Base-by-base conservation (phyloP, 768 basidiomycete genomes). In the Termitomyces sp. region DNA sequence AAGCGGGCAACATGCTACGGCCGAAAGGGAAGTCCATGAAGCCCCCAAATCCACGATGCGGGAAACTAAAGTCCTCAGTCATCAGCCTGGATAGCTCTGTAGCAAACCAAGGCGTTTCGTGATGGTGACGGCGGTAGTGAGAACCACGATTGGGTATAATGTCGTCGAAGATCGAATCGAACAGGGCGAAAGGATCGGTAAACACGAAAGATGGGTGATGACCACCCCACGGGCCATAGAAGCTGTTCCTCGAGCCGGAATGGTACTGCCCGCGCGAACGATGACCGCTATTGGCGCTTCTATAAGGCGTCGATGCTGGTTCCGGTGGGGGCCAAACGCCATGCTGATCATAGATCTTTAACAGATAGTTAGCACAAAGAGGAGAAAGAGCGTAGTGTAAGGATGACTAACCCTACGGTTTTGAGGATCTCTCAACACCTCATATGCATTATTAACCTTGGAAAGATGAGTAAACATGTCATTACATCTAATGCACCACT, bases 381-480 rank as follows among this genome's bases (percentile, higher is more conserved):
- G 5, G n/a, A n/a, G n/a, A n/a, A 28, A 35, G 26, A 19, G 17
- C n/a, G 3, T 5, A 17, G 3, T 7, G 12, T 28, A 41, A 14
- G 15, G 5, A 24, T 22, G 9, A 62, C 77, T 52, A 62, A 84
- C 78, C 62, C 71, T 75, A 49, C 87, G 81, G 55, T 79, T 90
- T 51, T 77, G 69, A 2, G 78, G 62, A 62, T 92, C 82, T 49
- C 66, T 82, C 52, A 92, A 68, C 2, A 92, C 79, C 65, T 91
- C 88, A 62, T 90, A 91, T 28, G 88, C 88, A 58, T 88, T 85
- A 61, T 84, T 87, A 44, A 90, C 79, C 85, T 90, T n/a, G 21
- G 9, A 12, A 12, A 40, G 26, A 24, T 32, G 15, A 7, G 14
- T 58, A 10, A 51, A 22, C 32, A 37, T 45, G 35, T 48, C 37